Conservation (phyloP, 169 alveolate species). For the Miamiensis avidus region DNA sequence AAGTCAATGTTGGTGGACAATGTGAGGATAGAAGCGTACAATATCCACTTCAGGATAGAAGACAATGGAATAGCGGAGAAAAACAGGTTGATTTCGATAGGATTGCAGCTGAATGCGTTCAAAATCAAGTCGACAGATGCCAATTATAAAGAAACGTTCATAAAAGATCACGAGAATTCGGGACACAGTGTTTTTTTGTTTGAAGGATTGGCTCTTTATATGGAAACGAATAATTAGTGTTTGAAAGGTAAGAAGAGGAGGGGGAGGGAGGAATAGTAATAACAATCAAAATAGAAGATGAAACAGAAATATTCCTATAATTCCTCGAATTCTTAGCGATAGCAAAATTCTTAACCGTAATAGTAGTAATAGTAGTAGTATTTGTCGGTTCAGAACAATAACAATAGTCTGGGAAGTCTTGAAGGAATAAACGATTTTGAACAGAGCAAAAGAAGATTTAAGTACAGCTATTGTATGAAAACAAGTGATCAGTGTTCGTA, state of each 20-base stretch:
- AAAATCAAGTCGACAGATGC: not conserved
- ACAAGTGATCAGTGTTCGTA: too few species aligned
- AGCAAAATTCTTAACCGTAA: too few species aligned
- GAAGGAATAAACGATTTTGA: too few species aligned
- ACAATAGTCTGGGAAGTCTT: too few species aligned
- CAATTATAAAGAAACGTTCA: not conserved
- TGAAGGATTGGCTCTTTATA: not conserved
- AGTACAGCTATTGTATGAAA: too few species aligned
- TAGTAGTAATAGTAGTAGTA: too few species aligned
- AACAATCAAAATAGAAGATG: too few species aligned
- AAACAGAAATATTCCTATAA: too few species aligned
- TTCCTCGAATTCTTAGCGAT: too few species aligned
- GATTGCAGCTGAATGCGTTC: not conserved
- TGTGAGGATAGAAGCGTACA: not conserved
- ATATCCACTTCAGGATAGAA: not conserved
- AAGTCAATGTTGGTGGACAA: not conserved
- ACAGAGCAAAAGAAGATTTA: too few species aligned
- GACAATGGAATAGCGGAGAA: not conserved
- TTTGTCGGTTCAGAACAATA: too few species aligned
- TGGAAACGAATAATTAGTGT: not conserved
- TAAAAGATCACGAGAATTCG: not conserved
- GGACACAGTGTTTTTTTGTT: not conserved
- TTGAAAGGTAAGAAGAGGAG: not conserved
- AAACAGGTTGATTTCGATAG: not conserved
- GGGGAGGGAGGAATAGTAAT: too few species aligned